Percentiles rank a stretch among this genome's conserved stretches.
Evolutionary conservation across 192 early-diverging fungal species (phyloP).

Genomic region (Gryganskiella cystojenkinii): DNA sequence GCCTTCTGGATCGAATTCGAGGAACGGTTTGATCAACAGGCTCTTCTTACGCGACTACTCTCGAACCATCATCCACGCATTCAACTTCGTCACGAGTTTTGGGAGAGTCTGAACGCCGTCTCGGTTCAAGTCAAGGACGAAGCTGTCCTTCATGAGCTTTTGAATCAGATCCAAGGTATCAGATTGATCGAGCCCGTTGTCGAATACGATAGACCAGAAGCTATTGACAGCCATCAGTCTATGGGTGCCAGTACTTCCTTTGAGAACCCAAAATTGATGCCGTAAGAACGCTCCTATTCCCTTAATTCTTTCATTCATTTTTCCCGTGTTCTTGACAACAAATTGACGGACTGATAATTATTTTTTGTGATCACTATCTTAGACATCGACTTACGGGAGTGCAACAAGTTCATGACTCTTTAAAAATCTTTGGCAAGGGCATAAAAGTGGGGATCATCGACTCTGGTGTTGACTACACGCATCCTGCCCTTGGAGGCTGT

Average conservation of each 20-base stretch:
- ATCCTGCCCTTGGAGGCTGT: conserved; percentile 76
- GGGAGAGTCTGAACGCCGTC: conserved; percentile 36
- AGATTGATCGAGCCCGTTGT: conserved; percentile 44
- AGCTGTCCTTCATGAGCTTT: conserved; percentile 20
- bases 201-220: conserved; percentile 38
- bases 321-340: too few relatives aligned
- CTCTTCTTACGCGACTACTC: conserved; percentile 18
- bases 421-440: conserved; percentile 48
- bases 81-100: conserved; percentile 38
- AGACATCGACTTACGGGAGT: conserved; percentile 58
- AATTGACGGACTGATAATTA: too few relatives aligned
- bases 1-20: conserved; percentile 52
- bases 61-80: conserved; percentile 29
- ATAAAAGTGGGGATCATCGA: conserved; percentile 72
- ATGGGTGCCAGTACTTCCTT: background rate
- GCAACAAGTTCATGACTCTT: conserved; percentile 35
- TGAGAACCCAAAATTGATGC: conserved; percentile 1
- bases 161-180: conserved; percentile 26
- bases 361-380: too few relatives aligned
- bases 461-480: conserved; percentile 63
- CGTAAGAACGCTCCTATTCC: too few relatives aligned
- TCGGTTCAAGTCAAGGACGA: conserved; percentile 31
- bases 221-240: background rate
- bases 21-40: conserved; percentile 30
- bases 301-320: too few relatives aligned